Percentiles rank a stretch among this genome's conserved stretches.
Evolutionary conservation across 768 basidiomycete genomes (phyloP).

Genomic region (Cyclocybe aegerita): DNA sequence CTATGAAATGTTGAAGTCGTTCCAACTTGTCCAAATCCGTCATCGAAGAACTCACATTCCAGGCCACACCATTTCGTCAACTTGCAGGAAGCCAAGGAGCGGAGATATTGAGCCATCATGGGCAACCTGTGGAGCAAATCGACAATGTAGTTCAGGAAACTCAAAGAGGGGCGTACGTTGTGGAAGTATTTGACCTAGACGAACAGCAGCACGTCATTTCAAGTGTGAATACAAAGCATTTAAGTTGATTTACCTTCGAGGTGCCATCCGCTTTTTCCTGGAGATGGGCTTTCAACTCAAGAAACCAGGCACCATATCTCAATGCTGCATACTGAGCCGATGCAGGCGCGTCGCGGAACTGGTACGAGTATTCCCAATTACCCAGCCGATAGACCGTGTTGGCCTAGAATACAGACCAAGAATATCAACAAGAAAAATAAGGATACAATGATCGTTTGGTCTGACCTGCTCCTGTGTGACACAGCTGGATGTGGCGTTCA

Average conservation of each 20-base stretch:
- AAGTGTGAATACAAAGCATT: neutral
- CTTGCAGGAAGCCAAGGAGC: conserved; percentile 48
- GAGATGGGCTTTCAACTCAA: conserved; percentile 43
- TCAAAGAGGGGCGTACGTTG: conserved; percentile 27
- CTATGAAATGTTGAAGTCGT: conserved; percentile 14
- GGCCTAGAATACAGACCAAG: conserved; percentile 32
- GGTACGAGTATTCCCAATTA: conserved; percentile 62
- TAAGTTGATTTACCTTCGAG: conserved; percentile 25
- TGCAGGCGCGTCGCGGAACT: conserved; percentile 43
- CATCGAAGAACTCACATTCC: conserved; percentile 37
- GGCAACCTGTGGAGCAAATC: conserved; percentile 30
- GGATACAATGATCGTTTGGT: neutral
- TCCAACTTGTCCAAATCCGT: neutral
- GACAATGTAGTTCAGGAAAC: neutral
- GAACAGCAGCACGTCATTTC: no score
- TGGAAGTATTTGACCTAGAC: conserved; percentile 39
- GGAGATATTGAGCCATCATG: conserved; percentile 52
- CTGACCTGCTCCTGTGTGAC: conserved; percentile 41
- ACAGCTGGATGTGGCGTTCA: conserved; percentile 42
- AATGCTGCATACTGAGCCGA: conserved; percentile 42
- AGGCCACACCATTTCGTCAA: conserved; percentile 53
- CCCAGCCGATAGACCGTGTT: conserved; percentile 54
- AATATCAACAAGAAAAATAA: neutral
- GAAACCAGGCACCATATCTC: conserved; percentile 46
- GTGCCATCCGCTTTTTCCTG: conserved; percentile 34